Percentiles rank a stretch among this genome's conserved stretches.
These are phyloP conservation scores for Cinnamomum chago DNA, from an alignment of 164 flowering plant genomes.

Conservation along the genomic window DNA sequence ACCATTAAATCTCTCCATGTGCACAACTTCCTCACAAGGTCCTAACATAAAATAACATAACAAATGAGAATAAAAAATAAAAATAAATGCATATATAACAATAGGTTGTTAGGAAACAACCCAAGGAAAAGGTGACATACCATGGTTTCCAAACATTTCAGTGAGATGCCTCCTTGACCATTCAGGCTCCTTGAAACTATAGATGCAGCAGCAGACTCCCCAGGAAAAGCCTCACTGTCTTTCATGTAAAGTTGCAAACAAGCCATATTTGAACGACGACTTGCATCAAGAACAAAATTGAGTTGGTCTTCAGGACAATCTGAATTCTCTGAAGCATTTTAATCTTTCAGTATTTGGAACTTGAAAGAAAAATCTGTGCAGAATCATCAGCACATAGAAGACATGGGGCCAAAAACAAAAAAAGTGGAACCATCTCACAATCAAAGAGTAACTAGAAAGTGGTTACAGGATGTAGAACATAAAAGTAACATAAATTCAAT, in stretches of 20 bases:
- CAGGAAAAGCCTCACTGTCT: conserved; percentile 73
- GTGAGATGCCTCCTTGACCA: conserved; percentile 35
- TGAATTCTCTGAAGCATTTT: conserved; percentile 50
- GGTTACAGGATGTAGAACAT: too few relatives aligned
- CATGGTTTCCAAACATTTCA: conserved; percentile 33
- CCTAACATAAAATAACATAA: conserved; percentile 49
- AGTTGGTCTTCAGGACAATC: conserved; percentile 49
- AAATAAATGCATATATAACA: background rate
- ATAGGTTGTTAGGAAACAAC: conserved; percentile 3
- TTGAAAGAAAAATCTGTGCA: background rate
- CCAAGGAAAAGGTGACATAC: conserved; percentile 23
- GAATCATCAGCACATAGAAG: too few relatives aligned
- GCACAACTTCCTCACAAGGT: conserved; percentile 62
- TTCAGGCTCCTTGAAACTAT: conserved; percentile 52
- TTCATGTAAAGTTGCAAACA: conserved; percentile 83
- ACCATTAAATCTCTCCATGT: conserved; percentile 98
- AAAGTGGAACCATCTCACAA: too few relatives aligned
- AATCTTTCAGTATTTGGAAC: conserved; percentile 29
- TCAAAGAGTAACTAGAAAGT: too few relatives aligned
- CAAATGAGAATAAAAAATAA: background rate
- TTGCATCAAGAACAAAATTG: conserved; percentile 75
- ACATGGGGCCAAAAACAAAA: too few relatives aligned
- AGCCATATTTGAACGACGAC: conserved; percentile 77
- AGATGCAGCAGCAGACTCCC: conserved; percentile 81
- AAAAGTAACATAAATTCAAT: too few relatives aligned